phyloP scores from a whole-genome alignment of 371 early-diverging fungal species.

The Lichtheimia hyalospora region DNA sequence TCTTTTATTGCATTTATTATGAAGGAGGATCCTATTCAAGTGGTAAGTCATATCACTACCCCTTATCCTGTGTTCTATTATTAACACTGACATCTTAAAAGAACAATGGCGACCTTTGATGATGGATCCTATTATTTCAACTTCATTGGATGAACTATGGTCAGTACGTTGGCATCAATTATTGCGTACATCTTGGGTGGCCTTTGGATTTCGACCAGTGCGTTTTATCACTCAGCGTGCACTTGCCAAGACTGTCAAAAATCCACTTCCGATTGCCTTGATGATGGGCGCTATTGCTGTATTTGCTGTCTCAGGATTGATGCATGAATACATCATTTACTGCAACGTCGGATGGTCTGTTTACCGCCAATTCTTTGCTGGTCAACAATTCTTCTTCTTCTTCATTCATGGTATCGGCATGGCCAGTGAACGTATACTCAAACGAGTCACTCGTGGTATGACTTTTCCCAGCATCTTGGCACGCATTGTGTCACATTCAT shows the following conservation, averaged over 20 bases:
- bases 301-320: conserved; percentile 27
- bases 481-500: conserved; percentile 16
- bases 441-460: neutral
- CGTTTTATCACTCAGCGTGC: conserved; percentile 25
- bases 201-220: conserved; percentile 38
- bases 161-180: conserved; percentile 43
- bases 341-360: conserved; percentile 30
- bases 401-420: conserved; percentile 27
- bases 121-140: conserved; percentile 28
- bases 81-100: conserved; percentile 1
- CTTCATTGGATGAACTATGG: conserved; percentile 37
- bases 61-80: too few relatives aligned
- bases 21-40: conserved; percentile 39
- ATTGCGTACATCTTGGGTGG: conserved; percentile 39
- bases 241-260: conserved; percentile 23
- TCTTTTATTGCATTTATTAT: conserved; percentile 28
- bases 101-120: conserved; percentile 43
- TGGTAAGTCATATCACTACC: conserved; percentile 14
- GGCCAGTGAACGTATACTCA: conserved; percentile 11
- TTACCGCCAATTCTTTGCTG: conserved; percentile 22
- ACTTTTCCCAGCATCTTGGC: neutral
- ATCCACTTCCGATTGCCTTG: conserved; percentile 16
- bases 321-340: conserved; percentile 31
- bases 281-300: conserved; percentile 20
- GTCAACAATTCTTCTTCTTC: conserved; percentile 33